A percentile compares a stretch with the other conserved stretches of the same genome.
Evolutionary conservation across 192 early-diverging fungal species (phyloP).

Genomic region (Coemansia sp.): DNA sequence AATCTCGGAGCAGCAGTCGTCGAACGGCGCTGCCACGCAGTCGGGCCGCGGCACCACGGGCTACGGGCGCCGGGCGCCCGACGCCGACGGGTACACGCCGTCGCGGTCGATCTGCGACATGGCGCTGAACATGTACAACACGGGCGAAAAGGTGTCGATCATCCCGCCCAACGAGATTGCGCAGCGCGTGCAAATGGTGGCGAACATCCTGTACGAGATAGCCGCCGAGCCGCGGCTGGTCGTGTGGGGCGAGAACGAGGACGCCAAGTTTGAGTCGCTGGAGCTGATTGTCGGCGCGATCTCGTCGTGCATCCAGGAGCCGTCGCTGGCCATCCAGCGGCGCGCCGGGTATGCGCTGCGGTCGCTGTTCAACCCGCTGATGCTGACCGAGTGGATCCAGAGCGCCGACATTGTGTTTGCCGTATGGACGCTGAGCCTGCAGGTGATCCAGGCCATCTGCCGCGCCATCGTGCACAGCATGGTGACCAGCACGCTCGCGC

Average conservation of each 20-base stretch:
- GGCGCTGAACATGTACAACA: conserved; percentile 42
- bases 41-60: conserved; percentile 28
- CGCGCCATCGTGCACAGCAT: conserved; percentile 53
- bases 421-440: conserved; percentile 74
- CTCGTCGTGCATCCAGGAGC: conserved; percentile 70
- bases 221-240: conserved; percentile 70
- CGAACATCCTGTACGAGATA: conserved; percentile 72
- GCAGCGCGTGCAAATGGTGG: conserved; percentile 81
- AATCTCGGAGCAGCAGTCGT: conserved; percentile 46
- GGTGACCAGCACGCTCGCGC: conserved; percentile 47
- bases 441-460: conserved; percentile 54
- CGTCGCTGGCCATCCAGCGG: conserved; percentile 63
- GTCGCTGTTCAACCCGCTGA: conserved; percentile 65
- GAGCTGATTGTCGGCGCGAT: conserved; percentile 68
- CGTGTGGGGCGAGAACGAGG: conserved; percentile 64
- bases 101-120: conserved; percentile 46
- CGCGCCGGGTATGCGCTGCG: conserved; percentile 70
- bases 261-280: conserved; percentile 68
- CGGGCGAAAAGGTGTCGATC: conserved; percentile 42
- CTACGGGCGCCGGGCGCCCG: conserved; percentile 35
- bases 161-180: conserved; percentile 49
- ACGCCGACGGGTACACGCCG: not conserved
- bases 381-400: conserved; percentile 79
- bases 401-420: conserved; percentile 63
- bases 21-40: conserved; percentile 14